Evolutionary conservation across 1,139 yeast species (phyloP), one percentile per base, ranked within the genome.

Genomic region (Candida dubliniensis): DNA sequence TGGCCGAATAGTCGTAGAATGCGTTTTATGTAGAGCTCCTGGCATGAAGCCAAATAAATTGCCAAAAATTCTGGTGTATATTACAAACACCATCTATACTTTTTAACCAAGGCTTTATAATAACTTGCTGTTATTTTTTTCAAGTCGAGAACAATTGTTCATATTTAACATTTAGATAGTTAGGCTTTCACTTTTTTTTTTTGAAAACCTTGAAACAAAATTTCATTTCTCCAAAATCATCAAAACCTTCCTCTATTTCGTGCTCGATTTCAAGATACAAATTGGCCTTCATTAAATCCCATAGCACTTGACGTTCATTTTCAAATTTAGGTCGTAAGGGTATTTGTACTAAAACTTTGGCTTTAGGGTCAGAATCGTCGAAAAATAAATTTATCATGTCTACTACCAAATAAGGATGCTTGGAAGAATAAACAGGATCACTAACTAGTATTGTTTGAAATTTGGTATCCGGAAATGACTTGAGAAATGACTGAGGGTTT

Each of bases 341-440:
- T 10, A 93, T 67, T 61, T 90, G 91, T 3, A 91, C 62, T 27
- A 87, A 63, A 0, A 89, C 77, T 12, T 73, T 63, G 0, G 85
- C 70, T 0, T 67, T 61, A 1, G 47, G 23, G 1, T 48, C 41
- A 2, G 11, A 9, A 10, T n/a, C 14, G 2, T 49, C 45, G 43
- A 83, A 69, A 37, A 77, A 73, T 39, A 56, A 51, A 4, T 59
- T 55, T 2, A 89, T 67, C 73, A 87, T 82, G 41, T 77, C 63
- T 3, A 77, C 76, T 0, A 93, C 81, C 81, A 87, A 78, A 26
- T 63, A 61, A 0, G 98, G 97, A 58, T 93, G 98, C 31, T 80
- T 75, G 0, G 84, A 67, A 0, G 96, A 87, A 61, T 93, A 93
- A 1, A 91, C 81, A 0, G 97, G 96, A 61, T 93, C 99, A 30